Evolutionary conservation across 768 basidiomycete genomes (phyloP).

Genomic region (Agrocybe praecox): DNA sequence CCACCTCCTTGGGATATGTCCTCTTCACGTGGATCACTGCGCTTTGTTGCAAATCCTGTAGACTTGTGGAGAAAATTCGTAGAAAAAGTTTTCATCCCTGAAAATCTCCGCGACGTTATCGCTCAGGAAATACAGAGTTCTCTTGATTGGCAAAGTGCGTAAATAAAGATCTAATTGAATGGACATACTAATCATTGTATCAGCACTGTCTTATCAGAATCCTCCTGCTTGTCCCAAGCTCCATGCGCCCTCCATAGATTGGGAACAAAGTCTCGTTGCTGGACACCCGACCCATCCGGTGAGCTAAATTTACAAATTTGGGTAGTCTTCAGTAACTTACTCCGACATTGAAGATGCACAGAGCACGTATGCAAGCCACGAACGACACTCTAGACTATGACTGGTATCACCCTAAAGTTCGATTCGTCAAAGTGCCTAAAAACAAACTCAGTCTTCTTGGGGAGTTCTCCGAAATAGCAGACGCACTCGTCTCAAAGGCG

Average conservation of each 20-base stretch:
- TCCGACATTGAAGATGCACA: constrained; percentile 50
- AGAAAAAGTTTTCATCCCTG: constrained; percentile 35
- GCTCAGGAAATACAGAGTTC: constrained; percentile 51
- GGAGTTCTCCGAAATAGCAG: constrained; percentile 40
- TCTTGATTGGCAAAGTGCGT: constrained; percentile 54
- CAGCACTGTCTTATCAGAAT: constrained; percentile 49
- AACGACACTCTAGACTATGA: constrained; percentile 39
- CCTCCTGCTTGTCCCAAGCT: constrained; percentile 48
- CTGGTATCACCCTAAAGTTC: constrained; percentile 56
- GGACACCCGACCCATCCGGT: constrained; percentile 66
- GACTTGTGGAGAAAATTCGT: constrained; percentile 46
- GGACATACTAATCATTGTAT: constrained; percentile 1
- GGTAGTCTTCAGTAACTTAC: neutral
- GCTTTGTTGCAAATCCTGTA: constrained; percentile 34
- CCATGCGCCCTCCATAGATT: constrained; percentile 45
- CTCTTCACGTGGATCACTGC: constrained; percentile 15
- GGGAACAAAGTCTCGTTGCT: constrained; percentile 61
- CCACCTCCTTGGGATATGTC: constrained; percentile 22
- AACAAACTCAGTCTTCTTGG: constrained; percentile 41
- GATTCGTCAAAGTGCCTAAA: constrained; percentile 45
- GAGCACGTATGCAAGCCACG: constrained; percentile 43
- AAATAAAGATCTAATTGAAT: neutral
- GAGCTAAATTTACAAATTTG: constrained; percentile 6
- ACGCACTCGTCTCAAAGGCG: constrained; percentile 33
- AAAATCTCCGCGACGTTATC: constrained; percentile 39